Evolutionary conservation across 2,329 filamentous ascomycete species (phyloP).

Genomic region (Arthroderma uncinatum): DNA sequence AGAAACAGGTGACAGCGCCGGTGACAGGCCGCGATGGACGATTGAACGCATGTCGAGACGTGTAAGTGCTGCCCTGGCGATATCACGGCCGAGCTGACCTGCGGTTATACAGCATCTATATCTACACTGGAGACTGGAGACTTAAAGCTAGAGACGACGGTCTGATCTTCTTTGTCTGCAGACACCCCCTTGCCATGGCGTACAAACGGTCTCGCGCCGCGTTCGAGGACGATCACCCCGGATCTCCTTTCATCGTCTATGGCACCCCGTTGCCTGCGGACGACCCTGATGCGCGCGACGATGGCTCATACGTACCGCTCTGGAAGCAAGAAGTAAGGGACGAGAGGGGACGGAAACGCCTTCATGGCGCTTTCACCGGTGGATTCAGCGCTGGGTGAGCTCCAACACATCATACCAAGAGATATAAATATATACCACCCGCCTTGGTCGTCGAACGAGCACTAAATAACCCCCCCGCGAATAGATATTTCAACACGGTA

Average conservation of each 20-base stretch:
- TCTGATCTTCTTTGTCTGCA: not conserved
- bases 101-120: too few species aligned
- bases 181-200: slow-evolving; percentile 45
- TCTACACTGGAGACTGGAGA: too few species aligned
- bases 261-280: slow-evolving; percentile 74
- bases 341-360: slow-evolving; percentile 74
- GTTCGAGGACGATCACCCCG: slow-evolving; percentile 64
- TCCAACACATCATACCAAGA: slow-evolving; percentile 18
- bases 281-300: slow-evolving; percentile 67
- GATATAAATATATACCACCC: not conserved
- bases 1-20: not conserved
- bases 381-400: slow-evolving; percentile 90
- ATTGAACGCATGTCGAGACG: too few species aligned
- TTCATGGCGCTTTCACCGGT: slow-evolving; percentile 94
- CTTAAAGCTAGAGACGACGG: not conserved
- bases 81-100: too few species aligned
- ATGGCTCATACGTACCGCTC: slow-evolving; percentile 84
- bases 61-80: too few species aligned
- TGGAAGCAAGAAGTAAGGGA: slow-evolving; percentile 98
- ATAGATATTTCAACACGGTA: slow-evolving; percentile 91
- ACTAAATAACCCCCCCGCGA: slow-evolving; percentile 16
- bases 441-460: not conserved
- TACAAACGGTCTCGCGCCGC: slow-evolving; percentile 66
- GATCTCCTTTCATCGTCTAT: slow-evolving; percentile 62
- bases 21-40: not conserved